Conservation (phyloP, 2,329 filamentous ascomycete species). For the Diaporthe nobilis region DNA sequence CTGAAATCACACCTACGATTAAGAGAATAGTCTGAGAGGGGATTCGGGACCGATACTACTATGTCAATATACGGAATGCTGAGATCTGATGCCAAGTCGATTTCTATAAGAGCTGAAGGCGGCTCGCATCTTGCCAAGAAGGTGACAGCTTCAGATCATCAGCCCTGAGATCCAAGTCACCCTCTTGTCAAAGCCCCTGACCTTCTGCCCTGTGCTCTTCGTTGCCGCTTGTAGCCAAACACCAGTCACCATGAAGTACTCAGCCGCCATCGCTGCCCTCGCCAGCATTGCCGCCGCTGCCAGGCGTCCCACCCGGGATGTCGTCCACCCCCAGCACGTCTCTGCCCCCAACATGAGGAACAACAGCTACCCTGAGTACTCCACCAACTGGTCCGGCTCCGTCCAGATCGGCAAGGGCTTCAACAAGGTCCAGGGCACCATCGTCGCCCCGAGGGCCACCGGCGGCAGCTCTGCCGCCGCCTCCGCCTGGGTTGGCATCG, state of each 20-base stretch:
- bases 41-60: too few relatives aligned
- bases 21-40: neutral
- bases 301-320: constrained; percentile 49
- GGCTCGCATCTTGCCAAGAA: neutral
- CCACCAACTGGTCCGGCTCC: constrained; percentile 72
- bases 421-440: constrained; percentile 66
- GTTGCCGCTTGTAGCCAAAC: neutral
- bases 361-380: constrained; percentile 63
- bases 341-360: constrained; percentile 50
- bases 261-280: constrained; percentile 53
- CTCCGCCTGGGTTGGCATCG: constrained; percentile 74
- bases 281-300: constrained; percentile 53
- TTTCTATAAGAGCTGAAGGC: constrained; percentile 7
- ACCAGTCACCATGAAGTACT: constrained; percentile 64
- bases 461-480: constrained; percentile 56
- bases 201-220: neutral
- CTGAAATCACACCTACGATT: neutral
- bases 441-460: constrained; percentile 61
- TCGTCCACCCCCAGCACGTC: constrained; percentile 45
- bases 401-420: constrained; percentile 66
- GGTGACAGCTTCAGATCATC: constrained; percentile 9
- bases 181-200: constrained; percentile 21
- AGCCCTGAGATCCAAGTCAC: constrained; percentile 5
- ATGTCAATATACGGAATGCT: neutral
- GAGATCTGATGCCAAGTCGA: neutral